Conservation (phyloP, 257 asterid species). For the Anisodus tanguticus region DNA sequence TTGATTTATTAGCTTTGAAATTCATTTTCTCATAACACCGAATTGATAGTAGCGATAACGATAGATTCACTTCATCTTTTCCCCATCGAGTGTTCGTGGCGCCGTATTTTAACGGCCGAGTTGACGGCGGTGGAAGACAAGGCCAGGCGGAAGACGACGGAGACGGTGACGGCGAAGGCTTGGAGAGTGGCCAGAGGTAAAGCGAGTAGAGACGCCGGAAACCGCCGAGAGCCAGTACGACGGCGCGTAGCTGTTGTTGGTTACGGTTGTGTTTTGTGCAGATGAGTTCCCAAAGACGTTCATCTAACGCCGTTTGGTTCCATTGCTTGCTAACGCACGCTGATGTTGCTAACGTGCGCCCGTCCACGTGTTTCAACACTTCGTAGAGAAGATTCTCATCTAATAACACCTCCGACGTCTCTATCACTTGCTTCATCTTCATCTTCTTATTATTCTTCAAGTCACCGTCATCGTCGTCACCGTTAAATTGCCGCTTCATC, state of each 20-base stretch:
- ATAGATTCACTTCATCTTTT: slow-evolving; percentile 90
- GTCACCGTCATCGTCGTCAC: slow-evolving; percentile 25
- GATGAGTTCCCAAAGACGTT: slow-evolving; percentile 97
- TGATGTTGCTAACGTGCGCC: slow-evolving; percentile 76
- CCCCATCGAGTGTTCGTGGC: slow-evolving; percentile 79
- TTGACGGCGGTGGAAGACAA: slow-evolving; percentile 56
- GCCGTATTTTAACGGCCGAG: slow-evolving; percentile 44
- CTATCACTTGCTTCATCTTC: slow-evolving; percentile 30
- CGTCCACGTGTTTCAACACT: slow-evolving; percentile 84
- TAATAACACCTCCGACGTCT: slow-evolving; percentile 45
- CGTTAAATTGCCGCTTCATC: slow-evolving; percentile 57
- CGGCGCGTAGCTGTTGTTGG: slow-evolving; percentile 80
- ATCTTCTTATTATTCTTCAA: slow-evolving; percentile 48
- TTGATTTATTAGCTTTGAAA: slow-evolving; percentile 39
- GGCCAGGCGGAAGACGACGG: slow-evolving; percentile 60
- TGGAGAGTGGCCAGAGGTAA: slow-evolving; percentile 80
- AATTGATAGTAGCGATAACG: slow-evolving; percentile 84
- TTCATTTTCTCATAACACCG: slow-evolving; percentile 88
- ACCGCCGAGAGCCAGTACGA: slow-evolving; percentile 89
- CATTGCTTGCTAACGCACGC: slow-evolving; percentile 90
- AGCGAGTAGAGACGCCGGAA: slow-evolving; percentile 84
- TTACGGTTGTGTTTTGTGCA: slow-evolving; percentile 79
- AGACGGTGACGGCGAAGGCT: slow-evolving; percentile 54
- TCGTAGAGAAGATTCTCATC: slow-evolving; percentile 89
- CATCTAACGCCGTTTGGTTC: slow-evolving; percentile 81